Conservation (phyloP, 148 eudicot species). For the Cornus controversa region DNA sequence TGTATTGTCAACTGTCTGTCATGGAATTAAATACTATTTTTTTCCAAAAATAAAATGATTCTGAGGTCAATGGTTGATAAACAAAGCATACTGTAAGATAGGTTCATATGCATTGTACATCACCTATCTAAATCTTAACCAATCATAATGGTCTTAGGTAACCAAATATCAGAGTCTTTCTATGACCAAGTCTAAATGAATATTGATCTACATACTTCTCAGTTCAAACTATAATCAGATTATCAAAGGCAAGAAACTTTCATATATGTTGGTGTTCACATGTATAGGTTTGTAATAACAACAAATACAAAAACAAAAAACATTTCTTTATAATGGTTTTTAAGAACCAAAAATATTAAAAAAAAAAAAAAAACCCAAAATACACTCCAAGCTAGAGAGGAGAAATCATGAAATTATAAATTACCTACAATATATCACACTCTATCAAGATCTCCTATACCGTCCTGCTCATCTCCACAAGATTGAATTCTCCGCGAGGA, state of each 20-base stretch:
- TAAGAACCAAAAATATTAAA: background rate
- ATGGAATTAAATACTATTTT: too few species aligned
- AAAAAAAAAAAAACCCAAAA: background rate
- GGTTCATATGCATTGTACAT: background rate
- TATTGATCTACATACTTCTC: background rate
- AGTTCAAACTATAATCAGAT: background rate
- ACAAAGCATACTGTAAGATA: too few species aligned
- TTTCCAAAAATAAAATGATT: background rate
- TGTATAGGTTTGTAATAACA: background rate
- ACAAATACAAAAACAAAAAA: background rate
- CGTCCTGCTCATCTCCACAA: conserved; percentile 18
- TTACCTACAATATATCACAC: conserved; percentile 17
- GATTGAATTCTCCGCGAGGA: conserved; percentile 39
- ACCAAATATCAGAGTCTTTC: background rate
- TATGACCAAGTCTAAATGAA: background rate
- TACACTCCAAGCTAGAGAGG: background rate
- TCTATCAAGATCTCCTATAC: conserved; percentile 37
- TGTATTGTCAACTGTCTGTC: too few species aligned
- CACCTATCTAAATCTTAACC: background rate
- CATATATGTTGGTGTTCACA: background rate
- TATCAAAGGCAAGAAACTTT: too few species aligned
- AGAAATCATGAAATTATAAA: background rate
- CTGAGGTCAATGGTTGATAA: conserved; percentile 2
- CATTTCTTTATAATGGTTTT: background rate
- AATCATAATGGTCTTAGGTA: background rate